These are phyloP conservation scores for Aspergillus sp. DNA, from an alignment of 2,329 filamentous ascomycete species.

Conservation along the genomic window DNA sequence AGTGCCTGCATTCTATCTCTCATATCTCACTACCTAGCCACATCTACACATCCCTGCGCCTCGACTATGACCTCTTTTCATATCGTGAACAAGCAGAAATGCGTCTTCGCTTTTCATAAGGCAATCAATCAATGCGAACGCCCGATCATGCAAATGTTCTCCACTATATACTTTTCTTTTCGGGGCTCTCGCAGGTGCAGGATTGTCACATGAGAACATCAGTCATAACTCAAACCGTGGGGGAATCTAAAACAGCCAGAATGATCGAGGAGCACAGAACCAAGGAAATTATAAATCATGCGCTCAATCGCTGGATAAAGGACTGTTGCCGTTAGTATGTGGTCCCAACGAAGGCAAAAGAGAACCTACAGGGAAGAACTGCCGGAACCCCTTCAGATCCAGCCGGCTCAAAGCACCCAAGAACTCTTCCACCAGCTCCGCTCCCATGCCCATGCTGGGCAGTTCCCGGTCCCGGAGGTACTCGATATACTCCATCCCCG, in stretches of 20 bases:
- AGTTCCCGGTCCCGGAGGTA: constrained; percentile 47
- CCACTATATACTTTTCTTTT: constrained; percentile 22
- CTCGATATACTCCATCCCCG: constrained; percentile 73
- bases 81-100: background rate
- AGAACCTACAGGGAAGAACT: constrained; percentile 46
- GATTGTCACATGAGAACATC: constrained; percentile 15
- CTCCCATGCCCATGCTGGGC: constrained; percentile 48
- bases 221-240: constrained; percentile 28
- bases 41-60: background rate
- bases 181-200: no score
- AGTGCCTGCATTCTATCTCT: background rate
- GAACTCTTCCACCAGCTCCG: constrained; percentile 47
- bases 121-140: constrained; percentile 6
- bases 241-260: constrained; percentile 23
- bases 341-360: background rate
- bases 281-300: constrained; percentile 29
- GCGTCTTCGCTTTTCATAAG: background rate
- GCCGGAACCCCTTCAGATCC: constrained; percentile 47
- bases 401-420: constrained; percentile 43
- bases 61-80: no score
- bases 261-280: constrained; percentile 9
- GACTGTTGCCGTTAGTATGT: constrained; percentile 25
- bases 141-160: constrained; percentile 20
- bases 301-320: constrained; percentile 47
- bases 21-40: background rate